These are phyloP conservation scores for Oehlia diaphana DNA, from an alignment of 192 early-diverging fungal species.

Conservation along the genomic window DNA sequence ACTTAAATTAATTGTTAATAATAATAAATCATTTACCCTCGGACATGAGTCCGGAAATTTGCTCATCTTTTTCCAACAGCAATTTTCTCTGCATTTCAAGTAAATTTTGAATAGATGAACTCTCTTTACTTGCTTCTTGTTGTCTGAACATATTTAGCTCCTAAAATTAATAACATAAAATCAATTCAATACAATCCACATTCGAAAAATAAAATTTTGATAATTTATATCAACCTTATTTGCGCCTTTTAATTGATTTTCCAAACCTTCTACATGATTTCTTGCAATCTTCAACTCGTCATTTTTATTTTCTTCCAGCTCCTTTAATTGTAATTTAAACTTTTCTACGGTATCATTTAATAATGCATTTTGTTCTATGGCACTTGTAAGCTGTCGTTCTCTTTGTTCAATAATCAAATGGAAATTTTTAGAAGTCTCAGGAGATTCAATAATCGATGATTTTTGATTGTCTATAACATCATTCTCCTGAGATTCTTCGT, in stretches of 20 bases:
- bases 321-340: constrained; percentile 24
- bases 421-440: constrained; percentile 4
- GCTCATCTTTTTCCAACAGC: constrained; percentile 38
- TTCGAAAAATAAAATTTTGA: neutral
- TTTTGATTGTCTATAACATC: neutral
- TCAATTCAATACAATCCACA: neutral
- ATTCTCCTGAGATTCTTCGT: neutral
- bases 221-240: neutral
- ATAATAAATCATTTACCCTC: constrained; percentile 31
- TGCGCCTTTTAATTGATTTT: constrained; percentile 10
- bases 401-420: constrained; percentile 36
- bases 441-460: neutral
- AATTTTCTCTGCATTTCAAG: constrained; percentile 38
- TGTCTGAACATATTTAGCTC: neutral
- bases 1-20: neutral
- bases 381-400: constrained; percentile 38
- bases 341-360: constrained; percentile 42
- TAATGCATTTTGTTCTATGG: constrained; percentile 42
- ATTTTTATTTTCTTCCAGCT: constrained; percentile 20
- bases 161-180: neutral
- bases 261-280: constrained; percentile 24
- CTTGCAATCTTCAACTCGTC: constrained; percentile 12
- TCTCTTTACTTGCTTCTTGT: neutral
- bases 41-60: constrained; percentile 37
- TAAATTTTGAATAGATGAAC: constrained; percentile 21